Evolutionary conservation across 208 protist species (phyloP), one percentile per base, ranked within the genome.

Genomic region (Leishmania tropica): DNA sequence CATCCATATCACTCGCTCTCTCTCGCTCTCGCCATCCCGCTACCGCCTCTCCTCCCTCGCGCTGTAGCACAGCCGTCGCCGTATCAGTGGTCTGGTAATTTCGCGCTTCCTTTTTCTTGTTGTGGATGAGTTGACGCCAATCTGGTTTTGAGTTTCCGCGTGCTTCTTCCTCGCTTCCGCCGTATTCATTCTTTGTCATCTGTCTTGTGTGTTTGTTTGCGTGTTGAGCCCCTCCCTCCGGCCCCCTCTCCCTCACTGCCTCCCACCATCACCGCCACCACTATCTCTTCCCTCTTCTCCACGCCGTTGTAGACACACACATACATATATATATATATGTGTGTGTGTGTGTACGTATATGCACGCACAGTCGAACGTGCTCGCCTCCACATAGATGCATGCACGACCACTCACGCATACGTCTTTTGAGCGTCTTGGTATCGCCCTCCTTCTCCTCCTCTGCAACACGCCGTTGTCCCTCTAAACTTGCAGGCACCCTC

Each of bases 51-150:
- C 47, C 28, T 58, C 35, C n/a, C 51, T 54, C 56, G 56, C 24
- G 17, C 56, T 31, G 56, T 31, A 31, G 31, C 62, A 21, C 31
- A 68, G 62, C 62, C 62, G 62, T 68, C 31, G 62, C 62, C 62
- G 62, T 68, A 68, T 68, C 15, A 1, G 31, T 68, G 28, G 31
- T 42, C 31, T 17, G 62, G 31, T 24, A 6, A 0, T 19, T 68
- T 68, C 17, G 31, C 13, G 77, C 21, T 56, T 47, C 79, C 19
- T 77, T 21, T 73, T n/a, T 42, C 75, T 80, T 81, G 35, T 73
- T 2, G 13, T 24, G 0, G 37, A 35, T 40, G 68, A 19, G 13
- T 42, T 45, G 35, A 37, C 2, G 40, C 2, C 21, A 40, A 10
- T 45, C 31, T 72, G 31, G 67, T 35, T 31, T 51, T 79, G 54